Conservation (phyloP, 441 rosid genomes). For the Pelargonium fulgidum region DNA sequence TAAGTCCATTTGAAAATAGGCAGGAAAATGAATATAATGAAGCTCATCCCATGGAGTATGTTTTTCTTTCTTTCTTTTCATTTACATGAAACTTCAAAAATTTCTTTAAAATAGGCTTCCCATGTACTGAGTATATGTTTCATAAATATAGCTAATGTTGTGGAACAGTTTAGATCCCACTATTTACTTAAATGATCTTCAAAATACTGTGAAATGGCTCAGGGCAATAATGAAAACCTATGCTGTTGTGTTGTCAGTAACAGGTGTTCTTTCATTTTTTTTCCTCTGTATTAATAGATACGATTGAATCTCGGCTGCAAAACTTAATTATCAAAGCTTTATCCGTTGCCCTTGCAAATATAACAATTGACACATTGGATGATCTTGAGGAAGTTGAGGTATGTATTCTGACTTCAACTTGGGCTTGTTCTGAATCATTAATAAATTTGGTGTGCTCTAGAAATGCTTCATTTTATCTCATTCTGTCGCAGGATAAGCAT, state of each 20-base stretch:
- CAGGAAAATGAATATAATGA: no score
- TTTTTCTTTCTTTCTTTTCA: no score
- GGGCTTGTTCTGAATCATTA: conserved; percentile 6
- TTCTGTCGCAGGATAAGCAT: not conserved
- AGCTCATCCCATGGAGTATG: no score
- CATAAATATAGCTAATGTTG: no score
- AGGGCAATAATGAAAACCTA: not conserved
- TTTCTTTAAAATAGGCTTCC: no score
- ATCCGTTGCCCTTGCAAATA: conserved; percentile 52
- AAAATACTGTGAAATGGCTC: no score
- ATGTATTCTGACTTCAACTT: conserved; percentile 17
- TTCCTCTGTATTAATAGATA: conserved; percentile 40
- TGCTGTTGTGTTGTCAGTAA: conserved; percentile 2
- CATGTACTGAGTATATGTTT: no score
- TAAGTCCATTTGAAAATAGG: no score
- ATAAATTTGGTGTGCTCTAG: not conserved
- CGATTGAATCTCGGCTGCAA: conserved; percentile 47
- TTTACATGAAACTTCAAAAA: no score
- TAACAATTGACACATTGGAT: conserved; percentile 44
- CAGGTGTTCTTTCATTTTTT: conserved; percentile 13
- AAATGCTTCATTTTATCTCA: not conserved
- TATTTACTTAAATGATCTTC: no score
- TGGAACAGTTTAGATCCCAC: no score
- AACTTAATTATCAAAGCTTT: conserved; percentile 47
- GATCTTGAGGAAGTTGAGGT: conserved; percentile 78